These are phyloP conservation scores for Patellifolia procumbens DNA, from an alignment of 179 eudicot genomes.

Conservation along the genomic window DNA sequence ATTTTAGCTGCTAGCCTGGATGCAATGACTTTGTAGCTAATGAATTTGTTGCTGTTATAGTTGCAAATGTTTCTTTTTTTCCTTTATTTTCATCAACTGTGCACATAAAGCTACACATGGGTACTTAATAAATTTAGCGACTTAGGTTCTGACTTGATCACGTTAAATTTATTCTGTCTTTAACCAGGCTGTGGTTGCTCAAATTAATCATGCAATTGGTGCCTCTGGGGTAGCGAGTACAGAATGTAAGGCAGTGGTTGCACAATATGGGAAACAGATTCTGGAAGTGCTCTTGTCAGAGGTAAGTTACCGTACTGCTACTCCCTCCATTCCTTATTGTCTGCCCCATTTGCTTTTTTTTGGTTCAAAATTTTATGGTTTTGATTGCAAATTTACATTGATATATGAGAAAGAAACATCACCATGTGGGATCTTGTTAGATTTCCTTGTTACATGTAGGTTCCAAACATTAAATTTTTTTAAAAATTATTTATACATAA, in stretches of 20 bases:
- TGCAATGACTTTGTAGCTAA: not conserved
- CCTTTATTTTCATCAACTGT: not conserved
- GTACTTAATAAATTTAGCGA: not conserved
- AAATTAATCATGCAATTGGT: slow-evolving; percentile 54
- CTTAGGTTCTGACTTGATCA: not conserved
- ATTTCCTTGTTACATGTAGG: too few relatives aligned
- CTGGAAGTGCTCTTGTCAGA: slow-evolving; percentile 37
- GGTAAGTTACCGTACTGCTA: slow-evolving; percentile 25
- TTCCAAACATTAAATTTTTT: too few relatives aligned
- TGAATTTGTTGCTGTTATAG: not conserved
- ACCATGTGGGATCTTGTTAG: too few relatives aligned
- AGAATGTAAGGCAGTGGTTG: slow-evolving; percentile 50
- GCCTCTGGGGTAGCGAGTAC: slow-evolving; percentile 46
- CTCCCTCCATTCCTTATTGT: too few relatives aligned
- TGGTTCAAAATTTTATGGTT: too few relatives aligned
- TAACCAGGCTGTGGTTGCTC: slow-evolving; percentile 43
- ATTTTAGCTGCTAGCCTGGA: not conserved
- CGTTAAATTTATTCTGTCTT: not conserved
- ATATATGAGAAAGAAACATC: too few relatives aligned
- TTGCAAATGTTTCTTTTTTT: not conserved
- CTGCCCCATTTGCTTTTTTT: too few relatives aligned
- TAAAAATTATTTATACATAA: too few relatives aligned
- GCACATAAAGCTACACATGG: not conserved
- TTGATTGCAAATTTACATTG: too few relatives aligned
- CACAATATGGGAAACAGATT: slow-evolving; percentile 45